Base-by-base conservation (phyloP, 768 basidiomycete species). In the Pulveroboletus sp. region DNA sequence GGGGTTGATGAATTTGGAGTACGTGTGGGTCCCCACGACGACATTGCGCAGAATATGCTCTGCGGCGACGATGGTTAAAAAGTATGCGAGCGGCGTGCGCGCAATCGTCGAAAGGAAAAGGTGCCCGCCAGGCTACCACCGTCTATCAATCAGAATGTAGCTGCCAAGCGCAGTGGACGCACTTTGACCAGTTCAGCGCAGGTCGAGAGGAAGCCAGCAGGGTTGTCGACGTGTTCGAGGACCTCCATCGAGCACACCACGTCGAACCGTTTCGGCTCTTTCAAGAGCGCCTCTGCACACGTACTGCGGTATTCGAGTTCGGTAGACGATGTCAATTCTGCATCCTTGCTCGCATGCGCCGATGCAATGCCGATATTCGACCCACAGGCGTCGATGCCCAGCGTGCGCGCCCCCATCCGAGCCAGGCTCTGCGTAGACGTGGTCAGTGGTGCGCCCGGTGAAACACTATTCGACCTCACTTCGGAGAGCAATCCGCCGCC, bases 191-290 rank as follows among this genome's bases (percentile, higher is more conserved):
- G 78, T 49, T 85, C 76, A 0, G 88, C 88, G 56, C 93, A 87
- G 33, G 85, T 82, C 24, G 79, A 73, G 41, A 99, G 76, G 67
- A 99, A 99, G 7, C 77, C 75, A 6, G 81, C 75, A 1, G 97
- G 94, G 60, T 95, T 86, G 63, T 97, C 90, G 43, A 99, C 97
- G 62, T 99, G 97, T 70, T 99, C 97, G 25, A 99, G 64, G 8
- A 99, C 95, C 67, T 99, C 97, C 91, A 98, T 91, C 10, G 94
- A 89, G 64, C 93, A 97, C 13, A 99, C 94, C 17, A 94, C 79
- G 64, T 98, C 95, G 63, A 86, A 98, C 43, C 80, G 80, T 57
- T 75, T 76, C 13, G 78, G 65, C 5, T 83, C 81, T 11, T 75
- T 62, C 24, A 90, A 69, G 4, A 99, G 76, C 1, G 75, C 75